These are phyloP conservation scores for Chalciporus sphaerocephalus DNA, from an alignment of 768 basidiomycete species.

Conservation along the genomic window DNA sequence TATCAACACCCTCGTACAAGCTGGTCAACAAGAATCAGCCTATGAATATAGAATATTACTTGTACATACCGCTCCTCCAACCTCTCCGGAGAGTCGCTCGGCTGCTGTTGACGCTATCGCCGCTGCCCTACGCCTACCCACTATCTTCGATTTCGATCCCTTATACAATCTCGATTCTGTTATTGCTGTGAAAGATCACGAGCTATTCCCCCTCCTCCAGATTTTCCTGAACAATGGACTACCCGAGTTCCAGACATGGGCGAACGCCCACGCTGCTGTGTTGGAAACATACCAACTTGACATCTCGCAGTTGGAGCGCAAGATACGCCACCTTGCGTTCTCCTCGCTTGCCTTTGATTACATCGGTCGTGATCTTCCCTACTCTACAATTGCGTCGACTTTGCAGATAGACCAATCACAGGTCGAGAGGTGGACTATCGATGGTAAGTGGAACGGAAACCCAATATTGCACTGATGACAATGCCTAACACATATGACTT, in stretches of 20 bases:
- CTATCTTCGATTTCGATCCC: slow-evolving; percentile 75
- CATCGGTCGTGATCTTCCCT: slow-evolving; percentile 69
- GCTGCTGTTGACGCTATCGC: slow-evolving; percentile 61
- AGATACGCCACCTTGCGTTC: slow-evolving; percentile 74
- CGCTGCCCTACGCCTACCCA: slow-evolving; percentile 59
- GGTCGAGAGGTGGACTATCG: slow-evolving; percentile 86
- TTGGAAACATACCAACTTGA: slow-evolving; percentile 59
- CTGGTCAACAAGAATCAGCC: slow-evolving; percentile 47
- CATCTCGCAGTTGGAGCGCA: slow-evolving; percentile 58
- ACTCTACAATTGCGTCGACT: slow-evolving; percentile 61
- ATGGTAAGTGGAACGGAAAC: slow-evolving; percentile 47
- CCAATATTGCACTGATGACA: too few relatives aligned
- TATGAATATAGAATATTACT: slow-evolving; percentile 65
- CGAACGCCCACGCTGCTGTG: slow-evolving; percentile 40
- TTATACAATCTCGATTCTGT: slow-evolving; percentile 75
- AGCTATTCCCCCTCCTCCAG: slow-evolving; percentile 69
- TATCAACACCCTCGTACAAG: slow-evolving; percentile 53
- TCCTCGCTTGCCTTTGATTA: slow-evolving; percentile 75
- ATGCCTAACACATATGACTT: not conserved
- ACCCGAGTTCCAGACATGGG: slow-evolving; percentile 61
- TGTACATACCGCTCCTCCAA: slow-evolving; percentile 54
- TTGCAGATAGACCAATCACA: slow-evolving; percentile 60
- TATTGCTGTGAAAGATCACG: slow-evolving; percentile 59
- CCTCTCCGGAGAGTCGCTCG: slow-evolving; percentile 45
- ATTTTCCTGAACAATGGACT: slow-evolving; percentile 68